These are phyloP conservation scores for Penicillium taxi DNA, from an alignment of 495 filamentous ascomycete species.

Conservation along the genomic window DNA sequence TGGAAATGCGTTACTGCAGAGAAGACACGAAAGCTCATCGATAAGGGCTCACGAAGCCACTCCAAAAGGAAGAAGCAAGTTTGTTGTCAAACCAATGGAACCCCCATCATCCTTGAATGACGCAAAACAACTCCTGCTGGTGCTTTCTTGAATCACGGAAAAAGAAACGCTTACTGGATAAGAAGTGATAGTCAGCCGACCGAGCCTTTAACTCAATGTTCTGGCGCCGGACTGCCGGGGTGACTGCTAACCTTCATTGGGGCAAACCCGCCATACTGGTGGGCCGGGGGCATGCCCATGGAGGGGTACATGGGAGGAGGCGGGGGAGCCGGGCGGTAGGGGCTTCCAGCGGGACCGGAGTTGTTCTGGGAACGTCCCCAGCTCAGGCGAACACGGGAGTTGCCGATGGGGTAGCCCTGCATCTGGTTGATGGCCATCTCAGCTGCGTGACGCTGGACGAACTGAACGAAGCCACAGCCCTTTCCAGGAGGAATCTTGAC, in stretches of 20 bases:
- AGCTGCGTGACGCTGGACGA: constrained; percentile 96
- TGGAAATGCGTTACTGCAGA: constrained; percentile 40
- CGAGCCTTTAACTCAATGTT: constrained; percentile 28
- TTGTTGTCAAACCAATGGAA: constrained; percentile 30
- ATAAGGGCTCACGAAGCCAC: constrained; percentile 30
- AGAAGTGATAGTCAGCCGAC: constrained; percentile 23
- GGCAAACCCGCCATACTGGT: constrained; percentile 65
- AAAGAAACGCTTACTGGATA: constrained; percentile 40
- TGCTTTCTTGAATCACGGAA: constrained; percentile 38
- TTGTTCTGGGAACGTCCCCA: constrained; percentile 99
- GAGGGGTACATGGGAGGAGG: constrained; percentile 80
- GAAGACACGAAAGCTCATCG: constrained; percentile 40
- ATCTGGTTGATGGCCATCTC: constrained; percentile 99
- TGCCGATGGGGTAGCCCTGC: constrained; percentile 99
- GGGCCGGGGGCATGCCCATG: constrained; percentile 70
- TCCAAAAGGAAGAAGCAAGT: constrained; percentile 31
- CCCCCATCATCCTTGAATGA: constrained; percentile 42
- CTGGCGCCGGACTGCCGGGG: constrained; percentile 26
- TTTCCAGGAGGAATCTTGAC: constrained; percentile 99
- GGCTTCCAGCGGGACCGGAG: constrained; percentile 92
- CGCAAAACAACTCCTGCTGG: constrained; percentile 42
- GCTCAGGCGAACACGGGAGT: constrained; percentile 92
- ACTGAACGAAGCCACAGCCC: constrained; percentile 98
- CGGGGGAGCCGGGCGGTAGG: constrained; percentile 90
- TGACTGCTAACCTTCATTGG: constrained; percentile 62